phyloP scores from a whole-genome alignment of 2,329 filamentous ascomycete genomes.

The Monosporascus sp. region DNA sequence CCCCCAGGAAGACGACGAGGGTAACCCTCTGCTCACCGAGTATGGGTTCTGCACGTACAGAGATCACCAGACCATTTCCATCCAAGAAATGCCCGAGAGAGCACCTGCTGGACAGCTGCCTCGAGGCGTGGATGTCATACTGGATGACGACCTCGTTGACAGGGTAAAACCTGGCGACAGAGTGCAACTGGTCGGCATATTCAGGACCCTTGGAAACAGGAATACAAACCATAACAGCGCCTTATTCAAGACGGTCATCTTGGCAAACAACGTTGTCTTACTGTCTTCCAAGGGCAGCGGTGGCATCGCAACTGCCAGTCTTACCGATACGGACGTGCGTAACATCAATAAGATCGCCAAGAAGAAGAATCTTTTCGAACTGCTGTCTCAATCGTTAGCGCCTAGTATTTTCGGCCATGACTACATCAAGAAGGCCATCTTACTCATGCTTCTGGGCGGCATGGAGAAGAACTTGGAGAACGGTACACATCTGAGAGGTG shows the following conservation, averaged over 20 bases:
- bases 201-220: slow-evolving; percentile 87
- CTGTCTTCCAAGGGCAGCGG: slow-evolving; percentile 95
- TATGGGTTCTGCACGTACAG: slow-evolving; percentile 95
- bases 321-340: slow-evolving; percentile 94
- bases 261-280: slow-evolving; percentile 92
- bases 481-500: slow-evolving; percentile 92
- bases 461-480: slow-evolving; percentile 99
- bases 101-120: slow-evolving; percentile 94
- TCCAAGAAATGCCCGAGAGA: slow-evolving; percentile 98
- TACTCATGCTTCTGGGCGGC: slow-evolving; percentile 90
- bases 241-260: slow-evolving; percentile 86
- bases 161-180: slow-evolving; percentile 91
- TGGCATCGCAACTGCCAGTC: slow-evolving; percentile 82
- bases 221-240: slow-evolving; percentile 88
- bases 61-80: slow-evolving; percentile 95
- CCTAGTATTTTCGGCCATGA: slow-evolving; percentile 97
- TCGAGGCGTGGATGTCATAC: slow-evolving; percentile 88
- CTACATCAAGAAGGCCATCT: slow-evolving; percentile 94
- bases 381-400: slow-evolving; percentile 88
- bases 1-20: slow-evolving; percentile 86
- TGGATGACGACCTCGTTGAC: slow-evolving; percentile 96
- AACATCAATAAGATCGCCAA: slow-evolving; percentile 98
- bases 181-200: slow-evolving; percentile 95
- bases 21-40: slow-evolving; percentile 87
- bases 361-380: slow-evolving; percentile 86